These are phyloP conservation scores for Mycena vulgaris DNA, from an alignment of 768 basidiomycete species.

Conservation along the genomic window DNA sequence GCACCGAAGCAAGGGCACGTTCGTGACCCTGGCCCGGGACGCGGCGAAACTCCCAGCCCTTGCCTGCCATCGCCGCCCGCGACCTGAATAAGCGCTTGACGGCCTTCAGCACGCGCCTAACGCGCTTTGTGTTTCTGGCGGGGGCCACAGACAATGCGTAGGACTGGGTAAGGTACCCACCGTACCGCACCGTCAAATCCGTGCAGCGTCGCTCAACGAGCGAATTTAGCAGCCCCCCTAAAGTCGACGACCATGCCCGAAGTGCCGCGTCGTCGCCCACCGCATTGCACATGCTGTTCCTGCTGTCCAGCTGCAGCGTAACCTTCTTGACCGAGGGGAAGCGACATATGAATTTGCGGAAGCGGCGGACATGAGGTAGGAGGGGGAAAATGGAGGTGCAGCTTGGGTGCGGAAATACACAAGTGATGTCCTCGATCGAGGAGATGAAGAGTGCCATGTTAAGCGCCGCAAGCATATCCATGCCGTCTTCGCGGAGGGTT, in stretches of 20 bases:
- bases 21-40: conserved; percentile 21
- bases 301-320: conserved; percentile 30
- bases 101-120: conserved; percentile 13
- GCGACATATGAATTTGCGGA: conserved; percentile 28
- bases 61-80: conserved; percentile 2
- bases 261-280: conserved; percentile 33
- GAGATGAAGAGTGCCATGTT: conserved; percentile 37
- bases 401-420: conserved; percentile 33
- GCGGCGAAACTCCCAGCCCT: conserved; percentile 30
- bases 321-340: conserved; percentile 30
- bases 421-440: conserved; percentile 20
- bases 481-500: conserved; percentile 18
- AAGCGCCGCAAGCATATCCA: conserved; percentile 35
- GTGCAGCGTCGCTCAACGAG: conserved; percentile 28
- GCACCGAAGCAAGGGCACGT: conserved; percentile 5
- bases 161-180: conserved; percentile 33
- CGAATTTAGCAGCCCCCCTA: conserved; percentile 26
- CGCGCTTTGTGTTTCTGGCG: neutral
- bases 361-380: conserved; percentile 29
- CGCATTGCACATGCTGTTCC: conserved; percentile 35
- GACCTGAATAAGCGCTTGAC: conserved; percentile 5
- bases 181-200: conserved; percentile 33
- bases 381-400: conserved; percentile 34
- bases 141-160: conserved; percentile 8
- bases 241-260: conserved; percentile 30